Conservation (phyloP, 1,139 yeast genomes). For the Zhuliangozyma parablackwelliae region DNA sequence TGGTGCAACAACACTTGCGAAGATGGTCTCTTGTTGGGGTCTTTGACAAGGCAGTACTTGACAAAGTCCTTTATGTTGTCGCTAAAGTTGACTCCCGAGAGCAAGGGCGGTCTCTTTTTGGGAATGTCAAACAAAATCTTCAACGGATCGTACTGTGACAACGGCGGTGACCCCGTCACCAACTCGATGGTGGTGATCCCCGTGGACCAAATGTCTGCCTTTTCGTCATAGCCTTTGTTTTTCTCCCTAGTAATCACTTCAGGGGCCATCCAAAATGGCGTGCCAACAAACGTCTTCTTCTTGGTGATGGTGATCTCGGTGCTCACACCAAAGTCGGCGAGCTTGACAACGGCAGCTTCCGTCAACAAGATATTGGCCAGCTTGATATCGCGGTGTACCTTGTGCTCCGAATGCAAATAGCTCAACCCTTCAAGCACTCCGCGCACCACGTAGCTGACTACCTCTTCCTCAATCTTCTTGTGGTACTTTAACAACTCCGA, state of each 20-base stretch:
- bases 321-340: conserved; percentile 87
- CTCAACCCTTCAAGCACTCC: conserved; percentile 60
- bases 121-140: conserved; percentile 73
- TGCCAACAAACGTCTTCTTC: conserved; percentile 76
- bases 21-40: conserved; percentile 51
- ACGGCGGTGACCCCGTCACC: conserved; percentile 70
- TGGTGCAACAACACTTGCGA: conserved; percentile 43
- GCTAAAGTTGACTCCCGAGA: conserved; percentile 43
- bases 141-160: conserved; percentile 66
- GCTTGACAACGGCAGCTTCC: conserved; percentile 55
- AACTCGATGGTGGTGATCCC: conserved; percentile 81
- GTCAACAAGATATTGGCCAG: conserved; percentile 78
- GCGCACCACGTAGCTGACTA: conserved; percentile 54
- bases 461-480: conserved; percentile 51
- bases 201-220: conserved; percentile 85
- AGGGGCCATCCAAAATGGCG: conserved; percentile 95
- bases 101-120: conserved; percentile 58
- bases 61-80: conserved; percentile 59
- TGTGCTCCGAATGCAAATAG: conserved; percentile 68
- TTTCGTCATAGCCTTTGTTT: conserved; percentile 58
- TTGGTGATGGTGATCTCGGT: conserved; percentile 69
- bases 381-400: conserved; percentile 82
- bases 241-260: conserved; percentile 54
- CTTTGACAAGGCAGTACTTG: conserved; percentile 52
- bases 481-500: conserved; percentile 60